A percentile compares a stretch with the other conserved stretches of the same genome.
Conservation (phyloP, 495 filamentous ascomycete species). For the Chaetomium tenue region DNA sequence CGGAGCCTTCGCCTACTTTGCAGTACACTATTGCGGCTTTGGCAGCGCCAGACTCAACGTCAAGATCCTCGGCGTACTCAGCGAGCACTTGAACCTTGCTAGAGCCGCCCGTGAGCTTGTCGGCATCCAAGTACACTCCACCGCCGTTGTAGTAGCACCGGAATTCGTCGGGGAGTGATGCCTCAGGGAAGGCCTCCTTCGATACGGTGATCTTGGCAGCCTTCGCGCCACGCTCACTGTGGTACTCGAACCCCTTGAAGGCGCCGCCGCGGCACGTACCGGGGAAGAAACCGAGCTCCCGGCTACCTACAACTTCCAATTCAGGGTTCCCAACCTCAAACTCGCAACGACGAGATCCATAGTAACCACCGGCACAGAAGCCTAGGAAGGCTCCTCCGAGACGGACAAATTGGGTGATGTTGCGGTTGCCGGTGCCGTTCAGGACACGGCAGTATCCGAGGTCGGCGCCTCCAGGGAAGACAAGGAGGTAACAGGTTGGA, state of each 20-base stretch:
- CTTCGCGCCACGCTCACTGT: constrained; percentile 80
- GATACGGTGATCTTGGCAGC: constrained; percentile 67
- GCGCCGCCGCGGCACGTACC: constrained; percentile 82
- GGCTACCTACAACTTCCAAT: constrained; percentile 80
- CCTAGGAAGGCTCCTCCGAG: constrained; percentile 85
- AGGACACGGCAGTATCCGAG: constrained; percentile 84
- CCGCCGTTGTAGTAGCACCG: constrained; percentile 91
- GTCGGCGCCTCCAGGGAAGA: constrained; percentile 94
- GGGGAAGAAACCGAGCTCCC: constrained; percentile 87
- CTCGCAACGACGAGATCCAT: constrained; percentile 75
- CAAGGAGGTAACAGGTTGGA: constrained; percentile 79
- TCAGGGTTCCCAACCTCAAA: constrained; percentile 82
- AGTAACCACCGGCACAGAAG: constrained; percentile 94
- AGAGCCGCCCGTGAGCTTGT: constrained; percentile 48
- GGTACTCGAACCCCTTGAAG: constrained; percentile 87
- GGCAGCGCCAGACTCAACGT: constrained; percentile 69
- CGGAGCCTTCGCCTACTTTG: constrained; percentile 79
- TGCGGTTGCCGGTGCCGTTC: constrained; percentile 82
- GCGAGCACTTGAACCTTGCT: constrained; percentile 77
- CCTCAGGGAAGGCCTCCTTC: constrained; percentile 55
- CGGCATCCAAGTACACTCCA: constrained; percentile 86
- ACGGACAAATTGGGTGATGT: constrained; percentile 79
- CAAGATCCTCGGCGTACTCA: constrained; percentile 70
- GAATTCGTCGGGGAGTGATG: constrained; percentile 61
- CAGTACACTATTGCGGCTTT: constrained; percentile 83